Conservation (phyloP, 179 eudicot species). For the Patellifolia procumbens region DNA sequence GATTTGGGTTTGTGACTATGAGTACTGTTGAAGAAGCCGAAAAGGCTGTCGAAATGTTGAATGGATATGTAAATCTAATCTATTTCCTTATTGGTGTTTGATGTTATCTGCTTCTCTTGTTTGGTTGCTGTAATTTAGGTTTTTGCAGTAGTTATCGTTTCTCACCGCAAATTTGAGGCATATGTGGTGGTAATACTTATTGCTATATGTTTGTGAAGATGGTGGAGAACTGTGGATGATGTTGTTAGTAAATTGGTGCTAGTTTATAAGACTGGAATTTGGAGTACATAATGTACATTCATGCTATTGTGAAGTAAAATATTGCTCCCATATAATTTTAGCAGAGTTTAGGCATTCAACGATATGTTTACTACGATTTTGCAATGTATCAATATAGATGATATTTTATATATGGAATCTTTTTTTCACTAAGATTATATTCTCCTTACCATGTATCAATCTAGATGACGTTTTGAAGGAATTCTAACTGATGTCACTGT, state of each 20-base stretch:
- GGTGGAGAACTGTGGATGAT: not conserved
- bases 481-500: slow-evolving; percentile 54
- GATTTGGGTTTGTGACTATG: slow-evolving; percentile 96
- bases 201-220: not conserved
- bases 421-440: too few relatives aligned
- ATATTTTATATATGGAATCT: too few relatives aligned
- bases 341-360: too few relatives aligned
- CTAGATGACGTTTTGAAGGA: slow-evolving; percentile 42
- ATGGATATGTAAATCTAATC: slow-evolving; percentile 62
- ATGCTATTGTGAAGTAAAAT: not conserved
- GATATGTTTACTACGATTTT: not conserved
- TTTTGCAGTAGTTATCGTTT: not conserved
- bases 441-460: too few relatives aligned
- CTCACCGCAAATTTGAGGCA: not conserved
- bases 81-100: slow-evolving; percentile 3
- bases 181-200: not conserved
- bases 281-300: not conserved
- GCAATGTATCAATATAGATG: not conserved
- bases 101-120: not conserved
- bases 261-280: not conserved
- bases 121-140: not conserved
- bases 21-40: slow-evolving; percentile 93
- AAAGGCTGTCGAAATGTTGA: slow-evolving; percentile 77
- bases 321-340: not conserved
- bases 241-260: not conserved